Evolutionary conservation across 2,329 filamentous ascomycete species (phyloP).

Genomic region (Penicillium brasilianum): DNA sequence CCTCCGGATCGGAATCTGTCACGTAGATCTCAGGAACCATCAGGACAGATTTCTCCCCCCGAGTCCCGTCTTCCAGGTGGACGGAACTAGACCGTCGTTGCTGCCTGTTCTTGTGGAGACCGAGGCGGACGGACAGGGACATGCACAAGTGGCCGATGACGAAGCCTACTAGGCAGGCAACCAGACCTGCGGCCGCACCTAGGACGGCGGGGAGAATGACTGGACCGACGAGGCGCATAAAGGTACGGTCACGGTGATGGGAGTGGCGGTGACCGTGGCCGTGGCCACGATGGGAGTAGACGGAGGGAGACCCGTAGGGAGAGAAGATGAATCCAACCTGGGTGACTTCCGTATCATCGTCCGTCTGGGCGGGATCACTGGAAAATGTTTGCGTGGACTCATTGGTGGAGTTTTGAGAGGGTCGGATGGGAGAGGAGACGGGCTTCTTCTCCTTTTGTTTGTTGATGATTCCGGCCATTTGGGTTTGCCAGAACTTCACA

Average conservation of each 20-base stretch:
- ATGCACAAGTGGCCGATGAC: conserved; percentile 36
- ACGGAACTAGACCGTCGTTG: background rate
- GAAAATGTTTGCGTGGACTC: background rate
- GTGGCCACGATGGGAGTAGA: conserved; percentile 29
- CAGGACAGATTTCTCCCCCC: conserved; percentile 25
- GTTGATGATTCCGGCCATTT: conserved; percentile 29
- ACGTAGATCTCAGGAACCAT: conserved; percentile 20
- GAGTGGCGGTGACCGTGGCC: conserved; percentile 31
- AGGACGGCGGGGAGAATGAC: conserved; percentile 47
- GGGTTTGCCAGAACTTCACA: conserved; percentile 32
- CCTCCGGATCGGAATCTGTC: conserved; percentile 10
- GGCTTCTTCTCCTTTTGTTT: conserved; percentile 14
- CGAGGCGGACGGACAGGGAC: conserved; percentile 20
- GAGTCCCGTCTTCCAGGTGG: conserved; percentile 17
- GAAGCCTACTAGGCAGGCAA: conserved; percentile 47
- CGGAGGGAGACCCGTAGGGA: conserved; percentile 22
- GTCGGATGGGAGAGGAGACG: background rate
- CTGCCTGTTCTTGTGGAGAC: conserved; percentile 13
- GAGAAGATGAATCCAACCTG: conserved; percentile 26
- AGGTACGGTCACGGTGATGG: conserved; percentile 22
- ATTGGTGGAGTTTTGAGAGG: conserved; percentile 1
- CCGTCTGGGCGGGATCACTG: background rate
- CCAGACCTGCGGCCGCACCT: conserved; percentile 44
- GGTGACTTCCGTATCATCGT: conserved; percentile 11
- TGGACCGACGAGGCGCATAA: conserved; percentile 39